Percentiles rank a stretch among this genome's conserved stretches.
Conservation (phyloP, 1,139 yeast genomes). For the Blastobotrys arbuscula region DNA sequence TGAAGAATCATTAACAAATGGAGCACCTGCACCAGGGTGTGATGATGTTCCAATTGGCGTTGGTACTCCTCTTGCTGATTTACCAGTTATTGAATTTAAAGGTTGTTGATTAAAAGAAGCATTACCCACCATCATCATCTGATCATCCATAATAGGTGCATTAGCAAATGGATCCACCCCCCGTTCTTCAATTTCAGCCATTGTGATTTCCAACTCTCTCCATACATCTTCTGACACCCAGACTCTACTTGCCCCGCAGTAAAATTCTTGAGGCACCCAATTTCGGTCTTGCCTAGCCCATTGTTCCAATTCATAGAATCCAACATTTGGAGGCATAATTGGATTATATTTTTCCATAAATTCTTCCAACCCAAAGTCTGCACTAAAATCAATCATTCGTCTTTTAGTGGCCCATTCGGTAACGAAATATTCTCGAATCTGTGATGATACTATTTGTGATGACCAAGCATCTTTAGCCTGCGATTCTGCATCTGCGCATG, state of each 20-base stretch:
- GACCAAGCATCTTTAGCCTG: slow-evolving; percentile 33
- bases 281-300: slow-evolving; percentile 37
- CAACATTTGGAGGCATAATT: slow-evolving; percentile 32
- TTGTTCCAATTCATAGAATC: slow-evolving; percentile 29
- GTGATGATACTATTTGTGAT: slow-evolving; percentile 33
- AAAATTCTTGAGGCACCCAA: slow-evolving; percentile 34
- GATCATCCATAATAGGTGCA: background rate
- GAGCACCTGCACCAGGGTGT: background rate
- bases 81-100: background rate
- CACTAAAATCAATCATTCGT: slow-evolving; percentile 34
- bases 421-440: slow-evolving; percentile 33
- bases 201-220: slow-evolving; percentile 33
- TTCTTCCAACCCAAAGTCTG: slow-evolving; percentile 38
- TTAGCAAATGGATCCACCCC: background rate
- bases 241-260: slow-evolving; percentile 33
- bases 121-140: background rate
- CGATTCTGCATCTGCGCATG: slow-evolving; percentile 27
- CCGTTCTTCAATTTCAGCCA: background rate
- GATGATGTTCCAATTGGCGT: background rate
- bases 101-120: background rate
- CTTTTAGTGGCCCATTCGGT: slow-evolving; percentile 38
- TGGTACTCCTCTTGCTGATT: background rate
- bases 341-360: slow-evolving; percentile 34
- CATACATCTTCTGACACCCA: slow-evolving; percentile 37
- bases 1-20: background rate